Percentiles rank a stretch among this genome's conserved stretches.
Evolutionary conservation across 306 rosid genomes (phyloP).

Genomic region (Aeschynomene evenia): DNA sequence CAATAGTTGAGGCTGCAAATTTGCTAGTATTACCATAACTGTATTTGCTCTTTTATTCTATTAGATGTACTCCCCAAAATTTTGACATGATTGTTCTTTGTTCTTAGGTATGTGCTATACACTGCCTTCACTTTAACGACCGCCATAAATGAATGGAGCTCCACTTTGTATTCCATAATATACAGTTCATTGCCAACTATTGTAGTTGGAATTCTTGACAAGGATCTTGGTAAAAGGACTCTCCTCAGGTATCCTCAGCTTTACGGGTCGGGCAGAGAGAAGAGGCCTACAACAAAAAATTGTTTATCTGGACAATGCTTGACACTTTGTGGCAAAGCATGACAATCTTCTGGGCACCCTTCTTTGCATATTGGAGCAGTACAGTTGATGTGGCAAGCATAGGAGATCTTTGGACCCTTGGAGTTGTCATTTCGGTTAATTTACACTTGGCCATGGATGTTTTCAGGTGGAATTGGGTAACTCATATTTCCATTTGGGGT

Average conservation of each 20-base stretch:
- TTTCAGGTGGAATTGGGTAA: constrained; percentile 71
- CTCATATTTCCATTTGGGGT: constrained; percentile 88
- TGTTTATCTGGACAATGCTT: constrained; percentile 67
- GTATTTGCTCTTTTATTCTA: background rate
- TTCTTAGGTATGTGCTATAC: constrained; percentile 77
- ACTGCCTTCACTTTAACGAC: constrained; percentile 75
- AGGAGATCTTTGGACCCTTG: constrained; percentile 96
- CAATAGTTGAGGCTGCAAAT: background rate
- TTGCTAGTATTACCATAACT: background rate
- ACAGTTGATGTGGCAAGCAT: constrained; percentile 67
- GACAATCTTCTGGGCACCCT: constrained; percentile 71
- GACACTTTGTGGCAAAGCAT: constrained; percentile 96
- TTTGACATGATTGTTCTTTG: constrained; percentile 17
- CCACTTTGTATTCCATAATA: constrained; percentile 70
- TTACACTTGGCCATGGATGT: constrained; percentile 94
- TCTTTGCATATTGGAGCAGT: constrained; percentile 76
- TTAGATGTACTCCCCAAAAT: background rate
- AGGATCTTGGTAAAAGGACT: constrained; percentile 79
- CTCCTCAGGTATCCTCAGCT: constrained; percentile 80
- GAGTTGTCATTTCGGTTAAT: constrained; percentile 79
- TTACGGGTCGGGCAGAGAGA: constrained; percentile 88
- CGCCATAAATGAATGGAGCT: constrained; percentile 93
- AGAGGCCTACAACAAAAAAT: constrained; percentile 73
- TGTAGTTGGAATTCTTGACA: constrained; percentile 87
- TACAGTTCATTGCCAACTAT: constrained; percentile 85